Percentiles rank a stretch among this genome's conserved stretches.
These are phyloP conservation scores for Saccharomycopsis sp. DNA, from an alignment of 805 yeast genomes.

Conservation along the genomic window DNA sequence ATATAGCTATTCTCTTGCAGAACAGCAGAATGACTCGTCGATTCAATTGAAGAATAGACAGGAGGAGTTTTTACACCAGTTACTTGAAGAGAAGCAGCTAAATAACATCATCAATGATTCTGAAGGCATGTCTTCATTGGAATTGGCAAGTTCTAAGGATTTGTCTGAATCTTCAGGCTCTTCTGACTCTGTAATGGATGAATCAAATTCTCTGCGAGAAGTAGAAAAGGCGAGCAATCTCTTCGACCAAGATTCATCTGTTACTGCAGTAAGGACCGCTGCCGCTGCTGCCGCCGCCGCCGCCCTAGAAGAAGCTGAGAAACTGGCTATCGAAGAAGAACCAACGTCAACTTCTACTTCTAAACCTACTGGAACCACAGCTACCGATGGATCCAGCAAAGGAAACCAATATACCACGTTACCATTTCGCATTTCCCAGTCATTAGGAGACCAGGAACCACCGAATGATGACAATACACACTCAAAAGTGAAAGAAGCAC, in stretches of 20 bases:
- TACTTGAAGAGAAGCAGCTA: background rate
- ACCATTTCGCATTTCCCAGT: background rate
- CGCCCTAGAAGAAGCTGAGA: background rate
- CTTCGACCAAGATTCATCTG: background rate
- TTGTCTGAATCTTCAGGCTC: background rate
- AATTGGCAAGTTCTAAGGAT: background rate
- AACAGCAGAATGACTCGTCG: conserved; percentile 14
- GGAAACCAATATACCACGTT: background rate
- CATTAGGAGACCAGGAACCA: background rate
- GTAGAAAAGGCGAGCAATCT: background rate
- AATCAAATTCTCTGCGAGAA: background rate
- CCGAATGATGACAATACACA: background rate
- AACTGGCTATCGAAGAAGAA: background rate
- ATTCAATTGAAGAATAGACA: conserved; percentile 6
- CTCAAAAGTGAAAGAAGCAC: conserved; percentile 14
- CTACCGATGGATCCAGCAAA: background rate
- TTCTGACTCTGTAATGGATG: background rate
- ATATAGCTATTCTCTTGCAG: conserved; percentile 14
- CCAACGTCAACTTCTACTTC: background rate
- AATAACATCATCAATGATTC: background rate
- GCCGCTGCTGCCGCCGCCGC: conserved; percentile 1
- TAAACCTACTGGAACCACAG: background rate
- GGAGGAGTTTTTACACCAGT: background rate
- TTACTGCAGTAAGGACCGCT: background rate
- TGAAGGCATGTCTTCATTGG: background rate